Percentiles rank a stretch among this genome's conserved stretches.
These are phyloP conservation scores for Ricinus communis DNA, from an alignment of 345 rosid genomes.

Conservation along the genomic window DNA sequence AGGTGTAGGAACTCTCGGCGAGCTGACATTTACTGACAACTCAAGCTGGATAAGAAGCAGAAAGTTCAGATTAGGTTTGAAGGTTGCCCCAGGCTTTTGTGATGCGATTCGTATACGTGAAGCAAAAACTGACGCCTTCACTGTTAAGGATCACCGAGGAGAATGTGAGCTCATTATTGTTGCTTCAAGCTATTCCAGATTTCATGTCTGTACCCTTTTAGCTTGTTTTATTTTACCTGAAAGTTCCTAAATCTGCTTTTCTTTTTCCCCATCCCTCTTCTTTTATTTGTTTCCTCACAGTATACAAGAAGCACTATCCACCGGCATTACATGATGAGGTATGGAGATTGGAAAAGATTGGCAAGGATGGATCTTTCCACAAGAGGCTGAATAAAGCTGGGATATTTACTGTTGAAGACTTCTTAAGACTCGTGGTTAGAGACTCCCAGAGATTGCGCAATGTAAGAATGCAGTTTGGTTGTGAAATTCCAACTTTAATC, in stretches of 20 bases:
- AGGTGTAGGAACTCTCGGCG: constrained; percentile 41
- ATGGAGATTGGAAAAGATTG: constrained; percentile 97
- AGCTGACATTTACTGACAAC: constrained; percentile 40
- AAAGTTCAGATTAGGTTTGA: constrained; percentile 41
- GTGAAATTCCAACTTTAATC: constrained; percentile 12
- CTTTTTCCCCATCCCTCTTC: not conserved
- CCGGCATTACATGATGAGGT: constrained; percentile 87
- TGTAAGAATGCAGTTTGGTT: constrained; percentile 46
- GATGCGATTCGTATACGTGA: constrained; percentile 35
- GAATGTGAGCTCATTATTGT: constrained; percentile 28
- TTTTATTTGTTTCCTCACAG: constrained; percentile 32
- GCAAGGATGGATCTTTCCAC: constrained; percentile 96
- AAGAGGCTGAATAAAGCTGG: constrained; percentile 90
- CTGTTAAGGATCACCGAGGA: constrained; percentile 40
- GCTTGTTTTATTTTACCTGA: not conserved
- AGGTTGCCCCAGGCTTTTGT: constrained; percentile 41
- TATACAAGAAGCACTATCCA: constrained; percentile 97
- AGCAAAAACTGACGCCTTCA: constrained; percentile 44
- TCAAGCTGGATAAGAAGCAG: constrained; percentile 48
- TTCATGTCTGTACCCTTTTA: not conserved
- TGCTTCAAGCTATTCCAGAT: not conserved
- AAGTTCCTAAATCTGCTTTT: not conserved
- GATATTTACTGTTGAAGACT: constrained; percentile 79
- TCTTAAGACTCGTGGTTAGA: constrained; percentile 73
- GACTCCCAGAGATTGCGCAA: constrained; percentile 78